phyloP scores from a whole-genome alignment of 1,284 basidiomycete genomes.

The Spongiforma sp. region DNA sequence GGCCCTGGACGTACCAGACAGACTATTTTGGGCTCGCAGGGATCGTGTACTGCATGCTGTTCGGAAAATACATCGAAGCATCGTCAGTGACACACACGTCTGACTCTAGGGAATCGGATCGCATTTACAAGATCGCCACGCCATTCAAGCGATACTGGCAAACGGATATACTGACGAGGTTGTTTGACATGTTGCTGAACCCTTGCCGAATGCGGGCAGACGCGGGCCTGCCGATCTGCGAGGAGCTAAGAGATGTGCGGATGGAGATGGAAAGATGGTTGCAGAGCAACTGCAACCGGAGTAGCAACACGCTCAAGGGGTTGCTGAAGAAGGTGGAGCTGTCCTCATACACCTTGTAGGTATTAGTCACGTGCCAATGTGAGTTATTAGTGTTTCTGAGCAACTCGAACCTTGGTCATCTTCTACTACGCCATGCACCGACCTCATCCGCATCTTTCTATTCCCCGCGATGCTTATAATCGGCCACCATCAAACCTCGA shows the following conservation, averaged over 20 bases:
- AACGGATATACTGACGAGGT: constrained; percentile 79
- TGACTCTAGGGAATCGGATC: constrained; percentile 38
- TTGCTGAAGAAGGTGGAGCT: constrained; percentile 82
- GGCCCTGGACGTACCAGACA: constrained; percentile 92
- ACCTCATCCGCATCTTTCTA: constrained; percentile 46
- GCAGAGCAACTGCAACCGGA: constrained; percentile 80
- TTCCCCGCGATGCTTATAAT: constrained; percentile 41
- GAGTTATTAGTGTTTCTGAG: too few relatives aligned
- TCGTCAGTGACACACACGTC: constrained; percentile 51
- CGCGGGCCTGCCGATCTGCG: constrained; percentile 70
- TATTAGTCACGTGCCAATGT: too few relatives aligned
- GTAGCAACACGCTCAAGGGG: constrained; percentile 86
- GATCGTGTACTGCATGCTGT: constrained; percentile 94
- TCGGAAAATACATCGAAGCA: constrained; percentile 92
- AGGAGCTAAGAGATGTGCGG: constrained; percentile 69
- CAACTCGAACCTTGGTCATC: too few relatives aligned
- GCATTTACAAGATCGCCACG: constrained; percentile 70
- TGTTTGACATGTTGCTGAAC: constrained; percentile 92
- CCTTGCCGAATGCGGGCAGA: constrained; percentile 61
- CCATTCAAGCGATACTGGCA: constrained; percentile 98
- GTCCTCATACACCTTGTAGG: constrained; percentile 44
- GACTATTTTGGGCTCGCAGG: constrained; percentile 97
- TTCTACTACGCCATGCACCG: constrained; percentile 18
- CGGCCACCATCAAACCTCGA: constrained; percentile 34
- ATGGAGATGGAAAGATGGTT: constrained; percentile 90